Conservation (phyloP, 176 grass and related monocot genomes). For the Zoysia pacifica region DNA sequence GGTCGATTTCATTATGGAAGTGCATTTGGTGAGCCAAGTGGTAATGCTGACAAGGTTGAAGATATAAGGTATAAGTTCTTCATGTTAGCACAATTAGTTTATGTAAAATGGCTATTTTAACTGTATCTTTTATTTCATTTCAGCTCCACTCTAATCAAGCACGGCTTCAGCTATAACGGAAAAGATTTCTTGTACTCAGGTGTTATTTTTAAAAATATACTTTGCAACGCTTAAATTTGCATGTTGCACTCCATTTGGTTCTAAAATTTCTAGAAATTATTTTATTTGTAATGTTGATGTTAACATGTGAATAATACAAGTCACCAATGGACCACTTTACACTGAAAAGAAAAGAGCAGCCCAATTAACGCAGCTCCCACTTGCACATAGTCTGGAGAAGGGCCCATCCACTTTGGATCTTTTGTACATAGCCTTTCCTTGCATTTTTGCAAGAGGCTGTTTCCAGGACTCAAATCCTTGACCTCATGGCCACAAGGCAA, state of each 20-base stretch:
- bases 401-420: no score
- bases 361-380: no score
- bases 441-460: no score
- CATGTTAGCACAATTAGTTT: slow-evolving; percentile 20
- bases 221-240: background rate
- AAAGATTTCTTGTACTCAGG: slow-evolving; percentile 97
- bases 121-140: slow-evolving; percentile 40
- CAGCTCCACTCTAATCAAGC: slow-evolving; percentile 76
- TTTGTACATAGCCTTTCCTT: no score
- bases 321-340: background rate
- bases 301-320: background rate
- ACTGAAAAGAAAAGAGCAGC: background rate
- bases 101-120: slow-evolving; percentile 2
- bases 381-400: no score
- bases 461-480: no score
- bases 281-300: background rate
- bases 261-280: background rate
- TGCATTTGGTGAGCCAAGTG: slow-evolving; percentile 91
- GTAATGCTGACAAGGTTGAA: slow-evolving; percentile 86
- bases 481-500: no score
- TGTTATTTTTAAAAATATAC: slow-evolving; percentile 34
- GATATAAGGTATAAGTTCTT: slow-evolving; percentile 71
- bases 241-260: background rate
- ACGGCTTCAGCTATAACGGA: slow-evolving; percentile 92
- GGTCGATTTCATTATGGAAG: slow-evolving; percentile 92